Evolutionary conservation across 192 early-diverging fungal genomes (phyloP).

Genomic region (Podochytrium sp.): DNA sequence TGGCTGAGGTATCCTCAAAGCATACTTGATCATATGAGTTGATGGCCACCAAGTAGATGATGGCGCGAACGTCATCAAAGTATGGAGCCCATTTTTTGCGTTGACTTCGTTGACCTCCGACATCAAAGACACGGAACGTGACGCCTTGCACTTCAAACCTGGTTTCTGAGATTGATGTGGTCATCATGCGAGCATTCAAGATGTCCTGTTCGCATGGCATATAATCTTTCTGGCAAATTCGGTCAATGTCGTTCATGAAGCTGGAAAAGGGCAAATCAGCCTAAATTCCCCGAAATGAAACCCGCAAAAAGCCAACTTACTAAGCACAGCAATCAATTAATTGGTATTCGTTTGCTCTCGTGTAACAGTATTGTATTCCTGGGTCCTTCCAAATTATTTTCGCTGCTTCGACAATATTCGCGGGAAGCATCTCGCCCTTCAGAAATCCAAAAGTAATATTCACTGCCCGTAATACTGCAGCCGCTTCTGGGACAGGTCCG

Average conservation of each 20-base stretch:
- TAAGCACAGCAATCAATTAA: constrained; percentile 53
- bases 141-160: constrained; percentile 59
- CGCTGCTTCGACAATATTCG: constrained; percentile 23
- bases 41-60: constrained; percentile 66
- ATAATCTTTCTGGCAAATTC: constrained; percentile 55
- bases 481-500: constrained; percentile 46
- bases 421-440: constrained; percentile 42
- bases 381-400: constrained; percentile 43
- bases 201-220: constrained; percentile 73
- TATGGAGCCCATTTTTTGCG: constrained; percentile 70
- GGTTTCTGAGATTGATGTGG: constrained; percentile 71
- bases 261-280: constrained; percentile 18
- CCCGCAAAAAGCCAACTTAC: constrained; percentile 30
- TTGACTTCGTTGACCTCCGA: constrained; percentile 68
- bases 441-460: constrained; percentile 23
- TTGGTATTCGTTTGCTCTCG: constrained; percentile 47
- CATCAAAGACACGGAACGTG: constrained; percentile 63
- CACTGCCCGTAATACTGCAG: constrained; percentile 10
- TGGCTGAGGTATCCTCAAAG: constrained; percentile 59
- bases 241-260: constrained; percentile 46
- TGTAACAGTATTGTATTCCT: constrained; percentile 45
- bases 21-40: constrained; percentile 65
- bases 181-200: constrained; percentile 68
- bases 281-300: not conserved
- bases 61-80: constrained; percentile 66